A percentile compares a stretch with the other conserved stretches of the same genome.
Evolutionary conservation across 768 basidiomycete species (phyloP).

Genomic region (Imleria badia): DNA sequence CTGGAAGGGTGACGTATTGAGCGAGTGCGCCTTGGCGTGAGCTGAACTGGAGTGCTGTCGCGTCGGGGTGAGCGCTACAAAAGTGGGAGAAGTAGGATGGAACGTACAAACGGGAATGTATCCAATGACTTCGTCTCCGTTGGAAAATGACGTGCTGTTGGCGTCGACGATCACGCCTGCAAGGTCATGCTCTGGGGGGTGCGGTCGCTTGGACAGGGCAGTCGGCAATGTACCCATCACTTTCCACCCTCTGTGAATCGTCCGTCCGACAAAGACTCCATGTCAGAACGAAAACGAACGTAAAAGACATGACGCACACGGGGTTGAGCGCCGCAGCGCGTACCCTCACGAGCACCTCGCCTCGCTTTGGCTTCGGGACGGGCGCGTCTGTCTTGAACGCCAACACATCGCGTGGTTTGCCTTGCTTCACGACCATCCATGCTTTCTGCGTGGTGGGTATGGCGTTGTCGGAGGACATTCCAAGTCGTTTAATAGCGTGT

Average conservation of each 20-base stretch:
- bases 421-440: conserved; percentile 32
- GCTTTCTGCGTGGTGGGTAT: conserved; percentile 28
- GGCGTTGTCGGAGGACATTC: conserved; percentile 5
- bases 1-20: conserved; percentile 53
- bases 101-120: conserved; percentile 41
- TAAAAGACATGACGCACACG: conserved; percentile 39
- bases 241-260: conserved; percentile 60
- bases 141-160: conserved; percentile 49
- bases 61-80: neutral
- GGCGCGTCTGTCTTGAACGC: conserved; percentile 27
- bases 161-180: conserved; percentile 60
- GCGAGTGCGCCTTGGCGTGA: conserved; percentile 56
- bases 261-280: neutral
- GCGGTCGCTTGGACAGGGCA: conserved; percentile 46
- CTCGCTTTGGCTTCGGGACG: conserved; percentile 35
- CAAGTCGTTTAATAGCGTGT: too few relatives aligned
- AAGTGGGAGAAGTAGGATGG: too few relatives aligned
- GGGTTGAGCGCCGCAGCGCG: conserved; percentile 66
- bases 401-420: conserved; percentile 32
- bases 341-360: conserved; percentile 52
- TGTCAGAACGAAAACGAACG: neutral
- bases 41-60: conserved; percentile 29
- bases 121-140: conserved; percentile 68
- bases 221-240: conserved; percentile 49
- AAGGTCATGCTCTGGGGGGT: conserved; percentile 60